Percentiles rank a stretch among this genome's conserved stretches.
These are phyloP conservation scores for Limonium bicolor DNA, from an alignment of 148 eudicot genomes.

Conservation along the genomic window DNA sequence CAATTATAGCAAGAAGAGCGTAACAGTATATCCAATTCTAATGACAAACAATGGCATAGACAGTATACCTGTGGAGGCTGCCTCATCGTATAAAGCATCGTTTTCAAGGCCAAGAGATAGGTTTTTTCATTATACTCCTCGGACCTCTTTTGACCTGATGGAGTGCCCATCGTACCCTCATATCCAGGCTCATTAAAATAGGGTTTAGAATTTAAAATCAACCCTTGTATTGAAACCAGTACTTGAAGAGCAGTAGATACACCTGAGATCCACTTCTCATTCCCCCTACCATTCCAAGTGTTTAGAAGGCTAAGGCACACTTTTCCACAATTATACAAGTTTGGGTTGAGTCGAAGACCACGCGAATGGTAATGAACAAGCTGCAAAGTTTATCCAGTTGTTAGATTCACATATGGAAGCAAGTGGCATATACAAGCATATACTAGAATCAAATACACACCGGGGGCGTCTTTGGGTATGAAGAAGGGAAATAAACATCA, in stretches of 20 bases:
- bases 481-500: conserved; percentile 42
- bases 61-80: conserved; percentile 60
- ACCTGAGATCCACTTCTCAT: conserved; percentile 59
- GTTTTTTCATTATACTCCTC: conserved; percentile 41
- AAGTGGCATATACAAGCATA: conserved; percentile 1
- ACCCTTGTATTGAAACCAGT: conserved; percentile 76
- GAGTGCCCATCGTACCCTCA: conserved; percentile 15
- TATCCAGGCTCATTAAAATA: conserved; percentile 66
- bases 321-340: conserved; percentile 56
- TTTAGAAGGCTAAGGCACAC: conserved; percentile 84
- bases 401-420: no score
- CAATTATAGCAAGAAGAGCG: no score
- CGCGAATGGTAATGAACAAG: conserved; percentile 57
- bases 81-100: conserved; percentile 57
- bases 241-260: conserved; percentile 67
- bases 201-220: conserved; percentile 63
- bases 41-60: background rate
- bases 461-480: conserved; percentile 62
- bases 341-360: conserved; percentile 73
- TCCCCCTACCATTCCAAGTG: conserved; percentile 53
- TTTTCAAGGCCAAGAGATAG: conserved; percentile 38
- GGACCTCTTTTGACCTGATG: conserved; percentile 22
- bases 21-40: no score
- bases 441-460: conserved; percentile 29
- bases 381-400: conserved; percentile 16